Conservation (phyloP, 192 early-diverging fungal species). For the Umbelopsis vinacea region DNA sequence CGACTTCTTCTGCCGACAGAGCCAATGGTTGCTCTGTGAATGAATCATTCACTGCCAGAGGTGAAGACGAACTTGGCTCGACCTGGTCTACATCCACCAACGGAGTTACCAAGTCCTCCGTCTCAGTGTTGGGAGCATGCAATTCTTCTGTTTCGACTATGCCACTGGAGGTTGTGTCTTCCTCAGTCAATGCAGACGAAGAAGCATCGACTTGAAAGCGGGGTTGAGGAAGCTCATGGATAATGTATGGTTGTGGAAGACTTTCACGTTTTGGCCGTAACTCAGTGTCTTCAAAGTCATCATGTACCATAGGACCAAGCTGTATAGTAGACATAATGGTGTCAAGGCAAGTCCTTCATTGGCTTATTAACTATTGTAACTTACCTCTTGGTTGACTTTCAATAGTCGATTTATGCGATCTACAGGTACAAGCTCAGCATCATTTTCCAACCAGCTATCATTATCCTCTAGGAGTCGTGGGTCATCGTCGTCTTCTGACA, state of each 20-base stretch:
- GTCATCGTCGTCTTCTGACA: conserved; percentile 7
- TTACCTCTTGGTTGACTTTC: conserved; percentile 11
- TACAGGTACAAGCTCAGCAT: conserved; percentile 9
- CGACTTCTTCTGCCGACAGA: not conserved
- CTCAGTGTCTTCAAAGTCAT: not conserved
- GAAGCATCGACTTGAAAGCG: not conserved
- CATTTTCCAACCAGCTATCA: conserved; percentile 3
- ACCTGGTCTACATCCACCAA: not conserved
- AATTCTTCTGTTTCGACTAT: not conserved
- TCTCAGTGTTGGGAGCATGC: not conserved
- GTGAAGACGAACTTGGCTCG: not conserved
- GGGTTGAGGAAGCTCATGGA: not conserved
- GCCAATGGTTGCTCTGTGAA: not conserved
- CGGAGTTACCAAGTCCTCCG: not conserved
- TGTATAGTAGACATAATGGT: not conserved
- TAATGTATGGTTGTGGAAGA: conserved; percentile 3
- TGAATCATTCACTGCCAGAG: not conserved
- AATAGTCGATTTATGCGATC: conserved; percentile 6
- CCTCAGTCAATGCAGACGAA: not conserved
- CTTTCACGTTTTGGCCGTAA: not conserved
- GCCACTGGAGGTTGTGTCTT: not conserved
- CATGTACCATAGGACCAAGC: not conserved
- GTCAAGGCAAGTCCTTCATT: not conserved
- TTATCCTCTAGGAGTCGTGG: not conserved
- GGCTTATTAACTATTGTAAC: not conserved